Conservation (phyloP, 2,329 filamentous ascomycete genomes). For the Arthrinium puccinioides region DNA sequence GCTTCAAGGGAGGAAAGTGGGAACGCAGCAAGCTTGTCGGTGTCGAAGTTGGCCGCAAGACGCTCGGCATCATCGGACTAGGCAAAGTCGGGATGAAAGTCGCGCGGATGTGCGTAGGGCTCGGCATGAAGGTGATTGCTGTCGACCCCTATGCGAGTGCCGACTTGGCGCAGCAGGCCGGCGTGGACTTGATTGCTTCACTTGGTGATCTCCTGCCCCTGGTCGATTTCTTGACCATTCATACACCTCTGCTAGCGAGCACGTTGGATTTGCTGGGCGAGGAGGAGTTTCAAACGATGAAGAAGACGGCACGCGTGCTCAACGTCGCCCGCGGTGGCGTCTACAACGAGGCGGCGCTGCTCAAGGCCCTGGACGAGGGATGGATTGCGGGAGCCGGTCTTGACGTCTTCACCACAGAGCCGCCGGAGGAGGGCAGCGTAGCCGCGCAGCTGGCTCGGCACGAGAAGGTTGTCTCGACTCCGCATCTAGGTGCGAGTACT, state of each 20-base stretch:
- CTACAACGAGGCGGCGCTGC: constrained; percentile 67
- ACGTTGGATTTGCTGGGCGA: constrained; percentile 68
- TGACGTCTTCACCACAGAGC: constrained; percentile 74
- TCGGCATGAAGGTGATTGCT: constrained; percentile 70
- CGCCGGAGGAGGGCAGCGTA: constrained; percentile 50
- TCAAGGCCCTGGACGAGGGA: constrained; percentile 62
- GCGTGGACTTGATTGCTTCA: constrained; percentile 53
- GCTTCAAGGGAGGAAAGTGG: constrained; percentile 66
- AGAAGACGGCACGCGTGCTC: constrained; percentile 62
- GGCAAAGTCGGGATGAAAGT: constrained; percentile 82
- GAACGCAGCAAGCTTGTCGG: constrained; percentile 68
- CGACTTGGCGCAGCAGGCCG: constrained; percentile 61
- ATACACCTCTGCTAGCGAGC: constrained; percentile 71
- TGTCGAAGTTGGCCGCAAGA: constrained; percentile 72
- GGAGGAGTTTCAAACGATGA: constrained; percentile 63
- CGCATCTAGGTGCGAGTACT: constrained; percentile 73
- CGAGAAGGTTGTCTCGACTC: constrained; percentile 67
- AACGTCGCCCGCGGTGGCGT: constrained; percentile 78
- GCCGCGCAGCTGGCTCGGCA: constrained; percentile 60
- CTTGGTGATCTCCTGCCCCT: constrained; percentile 55
- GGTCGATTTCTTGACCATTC: constrained; percentile 73
- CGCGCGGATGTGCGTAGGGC: constrained; percentile 67
- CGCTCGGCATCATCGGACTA: constrained; percentile 67
- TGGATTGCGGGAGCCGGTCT: constrained; percentile 71
- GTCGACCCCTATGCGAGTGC: constrained; percentile 72